phyloP scores from a whole-genome alignment of 2,329 filamentous ascomycete genomes.

The Incumbomyces delicatus region DNA sequence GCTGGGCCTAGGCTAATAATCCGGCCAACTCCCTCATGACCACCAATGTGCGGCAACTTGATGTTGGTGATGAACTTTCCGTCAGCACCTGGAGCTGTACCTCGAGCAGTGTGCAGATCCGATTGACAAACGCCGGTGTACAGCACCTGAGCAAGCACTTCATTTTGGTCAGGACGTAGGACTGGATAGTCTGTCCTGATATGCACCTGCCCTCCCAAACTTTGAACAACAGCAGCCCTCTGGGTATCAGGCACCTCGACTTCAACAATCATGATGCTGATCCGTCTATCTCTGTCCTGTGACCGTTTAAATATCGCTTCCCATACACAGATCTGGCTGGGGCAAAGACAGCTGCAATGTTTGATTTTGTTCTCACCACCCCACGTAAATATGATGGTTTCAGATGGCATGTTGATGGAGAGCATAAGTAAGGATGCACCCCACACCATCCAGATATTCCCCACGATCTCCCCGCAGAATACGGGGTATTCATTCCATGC shows the following conservation, averaged over 20 bases:
- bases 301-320: too few relatives aligned
- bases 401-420: too few relatives aligned
- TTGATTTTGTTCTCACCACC: too few relatives aligned
- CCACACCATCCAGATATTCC: too few relatives aligned
- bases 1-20: constrained; percentile 31
- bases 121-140: constrained; percentile 38
- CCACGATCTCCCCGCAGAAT: too few relatives aligned
- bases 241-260: constrained; percentile 17
- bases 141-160: constrained; percentile 37
- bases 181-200: constrained; percentile 35
- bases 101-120: constrained; percentile 34
- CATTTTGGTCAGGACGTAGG: constrained; percentile 28
- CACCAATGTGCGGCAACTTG: constrained; percentile 38
- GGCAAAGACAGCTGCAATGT: too few relatives aligned
- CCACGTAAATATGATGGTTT: too few relatives aligned
- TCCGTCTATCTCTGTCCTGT: too few relatives aligned
- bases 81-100: constrained; percentile 30
- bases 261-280: too few relatives aligned
- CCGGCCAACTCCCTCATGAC: constrained; percentile 37
- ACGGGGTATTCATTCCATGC: too few relatives aligned
- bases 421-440: too few relatives aligned
- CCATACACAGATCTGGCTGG: too few relatives aligned
- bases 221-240: constrained; percentile 33
- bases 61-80: constrained; percentile 34
- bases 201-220: constrained; percentile 32